These are phyloP conservation scores for Myriosclerotinia curreyana DNA, from an alignment of 2,329 filamentous ascomycete genomes.

Conservation along the genomic window DNA sequence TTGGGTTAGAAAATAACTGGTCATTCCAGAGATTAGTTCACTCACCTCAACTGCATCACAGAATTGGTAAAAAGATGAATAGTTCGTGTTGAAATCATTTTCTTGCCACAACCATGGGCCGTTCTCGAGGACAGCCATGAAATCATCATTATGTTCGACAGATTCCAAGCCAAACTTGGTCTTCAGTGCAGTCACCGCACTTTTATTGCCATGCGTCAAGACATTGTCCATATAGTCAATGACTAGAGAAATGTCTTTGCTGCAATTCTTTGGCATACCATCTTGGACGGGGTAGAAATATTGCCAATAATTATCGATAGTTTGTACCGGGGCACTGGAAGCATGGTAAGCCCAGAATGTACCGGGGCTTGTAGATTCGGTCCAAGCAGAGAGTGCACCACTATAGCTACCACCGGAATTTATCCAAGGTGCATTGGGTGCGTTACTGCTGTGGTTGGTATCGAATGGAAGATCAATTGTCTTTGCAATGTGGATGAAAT, in stretches of 20 bases:
- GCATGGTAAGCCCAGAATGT: slow-evolving; percentile 61
- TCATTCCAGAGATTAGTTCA: not conserved
- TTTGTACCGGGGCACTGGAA: slow-evolving; percentile 54
- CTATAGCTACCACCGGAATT: slow-evolving; percentile 55
- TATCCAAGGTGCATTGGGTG: slow-evolving; percentile 54
- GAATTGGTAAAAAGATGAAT: slow-evolving; percentile 47
- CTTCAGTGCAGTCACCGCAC: slow-evolving; percentile 48
- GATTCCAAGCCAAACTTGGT: slow-evolving; percentile 50
- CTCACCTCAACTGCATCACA: slow-evolving; percentile 44
- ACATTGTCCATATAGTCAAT: slow-evolving; percentile 54
- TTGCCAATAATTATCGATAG: slow-evolving; percentile 55
- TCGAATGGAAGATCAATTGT: slow-evolving; percentile 54
- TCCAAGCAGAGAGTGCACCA: slow-evolving; percentile 56
- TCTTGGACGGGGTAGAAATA: slow-evolving; percentile 56
- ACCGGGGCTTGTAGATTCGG: slow-evolving; percentile 49
- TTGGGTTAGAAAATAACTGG: slow-evolving; percentile 3
- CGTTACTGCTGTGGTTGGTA: slow-evolving; percentile 46
- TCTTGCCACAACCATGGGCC: slow-evolving; percentile 59
- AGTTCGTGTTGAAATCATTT: slow-evolving; percentile 49
- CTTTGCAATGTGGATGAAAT: slow-evolving; percentile 54
- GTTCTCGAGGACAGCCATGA: slow-evolving; percentile 45
- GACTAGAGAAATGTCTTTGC: slow-evolving; percentile 49
- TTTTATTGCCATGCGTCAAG: slow-evolving; percentile 43
- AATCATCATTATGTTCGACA: slow-evolving; percentile 18
- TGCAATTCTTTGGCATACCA: slow-evolving; percentile 59